Conservation (phyloP, 1,284 basidiomycete species). For the Heterobasidion occidentale region DNA sequence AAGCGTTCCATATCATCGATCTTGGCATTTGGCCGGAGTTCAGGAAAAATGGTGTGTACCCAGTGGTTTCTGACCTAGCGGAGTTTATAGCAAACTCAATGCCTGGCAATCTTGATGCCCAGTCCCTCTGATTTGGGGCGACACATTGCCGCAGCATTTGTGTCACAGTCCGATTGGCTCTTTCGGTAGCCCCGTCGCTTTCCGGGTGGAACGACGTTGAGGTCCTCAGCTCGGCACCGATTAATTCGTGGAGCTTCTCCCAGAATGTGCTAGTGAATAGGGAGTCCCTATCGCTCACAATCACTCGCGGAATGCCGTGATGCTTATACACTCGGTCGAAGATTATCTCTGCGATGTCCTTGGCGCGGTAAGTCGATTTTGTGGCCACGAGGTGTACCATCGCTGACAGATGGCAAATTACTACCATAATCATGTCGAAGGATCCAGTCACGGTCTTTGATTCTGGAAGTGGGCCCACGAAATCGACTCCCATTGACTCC, state of each 20-base stretch:
- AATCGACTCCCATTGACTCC: slow-evolving; percentile 27
- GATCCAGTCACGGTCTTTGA: slow-evolving; percentile 18
- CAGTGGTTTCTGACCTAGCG: slow-evolving; percentile 24
- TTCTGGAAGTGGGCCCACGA: slow-evolving; percentile 26
- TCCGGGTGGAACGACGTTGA: slow-evolving; percentile 37
- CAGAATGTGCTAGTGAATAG: slow-evolving; percentile 38
- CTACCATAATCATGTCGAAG: slow-evolving; percentile 22
- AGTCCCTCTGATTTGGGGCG: slow-evolving; percentile 25
- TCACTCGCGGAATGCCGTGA: slow-evolving; percentile 30
- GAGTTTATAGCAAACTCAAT: slow-evolving; percentile 24
- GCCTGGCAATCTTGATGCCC: slow-evolving; percentile 25
- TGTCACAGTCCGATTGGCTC: slow-evolving; percentile 28
- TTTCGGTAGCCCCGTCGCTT: slow-evolving; percentile 32
- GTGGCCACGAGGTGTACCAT: slow-evolving; percentile 25
- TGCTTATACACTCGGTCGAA: slow-evolving; percentile 28
- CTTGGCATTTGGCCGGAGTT: slow-evolving; percentile 25
- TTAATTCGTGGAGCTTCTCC: slow-evolving; percentile 24
- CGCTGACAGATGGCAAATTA: slow-evolving; percentile 25
- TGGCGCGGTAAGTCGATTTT: slow-evolving; percentile 21
- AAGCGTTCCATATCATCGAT: slow-evolving; percentile 22
- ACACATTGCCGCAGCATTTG: slow-evolving; percentile 31
- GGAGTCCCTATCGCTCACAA: slow-evolving; percentile 34
- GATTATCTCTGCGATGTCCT: slow-evolving; percentile 31
- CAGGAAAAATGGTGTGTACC: slow-evolving; percentile 27
- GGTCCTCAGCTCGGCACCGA: slow-evolving; percentile 27